Evolutionary conservation across 192 early-diverging fungal genomes (phyloP), one percentile per base, ranked within the genome.

Genomic region (Dimargaris cristalligena): DNA sequence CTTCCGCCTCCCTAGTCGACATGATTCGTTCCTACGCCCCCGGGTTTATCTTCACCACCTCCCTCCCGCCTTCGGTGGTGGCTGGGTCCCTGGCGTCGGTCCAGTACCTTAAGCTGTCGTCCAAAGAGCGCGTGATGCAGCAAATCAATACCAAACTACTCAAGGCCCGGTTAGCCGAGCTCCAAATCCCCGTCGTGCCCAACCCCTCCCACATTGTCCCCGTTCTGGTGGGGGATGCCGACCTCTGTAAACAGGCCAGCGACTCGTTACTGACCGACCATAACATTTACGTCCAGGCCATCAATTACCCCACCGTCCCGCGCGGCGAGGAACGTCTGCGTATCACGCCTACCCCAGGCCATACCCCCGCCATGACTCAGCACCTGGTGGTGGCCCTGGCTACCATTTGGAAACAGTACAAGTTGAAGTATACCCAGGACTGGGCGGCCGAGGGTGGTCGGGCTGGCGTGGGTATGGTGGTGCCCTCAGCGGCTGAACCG

Each of bases 171-270:
- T 68, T 99, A 60, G 81, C 74, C 41, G 70, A 77, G 20, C 74
- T 88, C 26, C 92, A 86, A 56, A 94, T 99, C 63, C 95, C 95
- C 25, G 95, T 96, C 20, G 80, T 94, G 44, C 95, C 95, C 65
- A 99, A 99, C 74, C 95, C 95, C 25, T 92, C 90, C 65, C 95
- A 99, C 72, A 99, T 99, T 74, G 95, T 99, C 48, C 95, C 95
- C 26, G 90, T 99, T 26, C 83, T 99, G 52, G 83, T 99, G 23
- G 95, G 95, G 51, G 90, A 99, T 67, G 95, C 95, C 57, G 92
- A 93, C 62, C 78, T 79, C 58, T 88, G 87, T 67, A 99, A 96
- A 73, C 78, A 78, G 11, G 89, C 94, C 33, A 90, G 87, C 30
- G 95, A 99, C 71, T 86, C 93, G 77, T 74, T 99, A 50, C 73